phyloP scores from a whole-genome alignment of 2,329 filamentous ascomycete species.

The Colletotrichum magnum region DNA sequence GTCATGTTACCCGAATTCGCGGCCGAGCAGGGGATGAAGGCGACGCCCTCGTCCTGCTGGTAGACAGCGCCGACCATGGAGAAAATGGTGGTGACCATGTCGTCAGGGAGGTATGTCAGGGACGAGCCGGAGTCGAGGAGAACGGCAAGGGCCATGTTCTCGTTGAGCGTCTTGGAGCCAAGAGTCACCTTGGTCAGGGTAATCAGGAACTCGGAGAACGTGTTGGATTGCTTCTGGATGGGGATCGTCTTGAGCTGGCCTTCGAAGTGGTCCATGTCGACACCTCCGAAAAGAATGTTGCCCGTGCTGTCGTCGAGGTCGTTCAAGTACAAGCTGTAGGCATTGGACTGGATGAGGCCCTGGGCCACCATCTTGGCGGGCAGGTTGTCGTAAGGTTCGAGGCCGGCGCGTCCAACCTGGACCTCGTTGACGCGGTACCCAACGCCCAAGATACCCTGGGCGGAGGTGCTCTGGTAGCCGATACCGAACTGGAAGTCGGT shows the following conservation, averaged over 20 bases:
- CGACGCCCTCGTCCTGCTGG: constrained; percentile 64
- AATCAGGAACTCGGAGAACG: constrained; percentile 76
- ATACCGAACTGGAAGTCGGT: constrained; percentile 78
- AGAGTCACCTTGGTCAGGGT: constrained; percentile 73
- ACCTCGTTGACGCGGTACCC: constrained; percentile 87
- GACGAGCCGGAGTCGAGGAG: constrained; percentile 80
- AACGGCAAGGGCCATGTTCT: constrained; percentile 70
- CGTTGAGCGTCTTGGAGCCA: constrained; percentile 58
- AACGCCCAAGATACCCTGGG: constrained; percentile 86
- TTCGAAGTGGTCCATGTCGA: constrained; percentile 76
- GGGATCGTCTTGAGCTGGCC: constrained; percentile 77
- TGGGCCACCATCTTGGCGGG: constrained; percentile 74
- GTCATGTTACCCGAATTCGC: constrained; percentile 59
- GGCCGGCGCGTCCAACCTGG: constrained; percentile 71
- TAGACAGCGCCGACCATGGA: constrained; percentile 71
- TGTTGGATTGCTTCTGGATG: constrained; percentile 67
- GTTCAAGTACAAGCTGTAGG: constrained; percentile 83
- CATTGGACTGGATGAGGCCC: constrained; percentile 74
- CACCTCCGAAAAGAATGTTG: constrained; percentile 81
- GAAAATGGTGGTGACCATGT: constrained; percentile 68
- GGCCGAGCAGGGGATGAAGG: constrained; percentile 74
- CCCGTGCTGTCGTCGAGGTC: constrained; percentile 77
- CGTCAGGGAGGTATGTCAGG: constrained; percentile 76
- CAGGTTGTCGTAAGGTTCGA: constrained; percentile 75
- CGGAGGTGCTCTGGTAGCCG: constrained; percentile 73